Evolutionary conservation across 768 basidiomycete genomes (phyloP).

Genomic region (Mycena vitilis): DNA sequence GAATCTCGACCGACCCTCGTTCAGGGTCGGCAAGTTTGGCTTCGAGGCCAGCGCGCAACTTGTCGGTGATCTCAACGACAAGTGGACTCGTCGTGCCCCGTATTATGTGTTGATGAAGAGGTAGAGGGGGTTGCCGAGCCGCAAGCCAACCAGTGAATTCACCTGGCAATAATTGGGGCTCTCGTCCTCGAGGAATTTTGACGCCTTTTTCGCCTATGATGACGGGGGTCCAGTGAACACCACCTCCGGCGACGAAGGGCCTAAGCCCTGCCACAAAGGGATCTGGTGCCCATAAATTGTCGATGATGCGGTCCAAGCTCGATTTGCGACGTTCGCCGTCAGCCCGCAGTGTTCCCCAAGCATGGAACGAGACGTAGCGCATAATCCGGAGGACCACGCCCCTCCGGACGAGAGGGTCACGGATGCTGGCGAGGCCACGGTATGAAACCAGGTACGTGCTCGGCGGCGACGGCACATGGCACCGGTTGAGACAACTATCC

Average conservation of each 20-base stretch:
- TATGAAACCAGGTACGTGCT: constrained; percentile 63
- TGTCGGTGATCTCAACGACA: constrained; percentile 56
- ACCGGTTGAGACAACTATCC: constrained; percentile 52
- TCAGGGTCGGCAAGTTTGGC: constrained; percentile 28
- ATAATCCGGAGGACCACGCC: constrained; percentile 66
- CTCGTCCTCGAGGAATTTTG: constrained; percentile 33
- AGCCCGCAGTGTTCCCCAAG: constrained; percentile 80
- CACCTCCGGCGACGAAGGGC: constrained; percentile 67
- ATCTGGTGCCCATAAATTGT: constrained; percentile 58
- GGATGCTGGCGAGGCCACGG: constrained; percentile 46
- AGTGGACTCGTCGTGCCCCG: constrained; percentile 43
- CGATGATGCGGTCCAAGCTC: constrained; percentile 60
- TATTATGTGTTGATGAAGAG: constrained; percentile 44
- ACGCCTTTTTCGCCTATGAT: constrained; percentile 44
- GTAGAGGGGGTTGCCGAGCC: constrained; percentile 63
- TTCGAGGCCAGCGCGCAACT: constrained; percentile 14
- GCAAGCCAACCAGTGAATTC: constrained; percentile 69
- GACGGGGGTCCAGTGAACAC: constrained; percentile 74
- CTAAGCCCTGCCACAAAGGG: constrained; percentile 39
- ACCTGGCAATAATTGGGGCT: constrained; percentile 16
- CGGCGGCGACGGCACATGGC: constrained; percentile 55
- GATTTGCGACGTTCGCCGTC: constrained; percentile 65
- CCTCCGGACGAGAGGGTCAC: constrained; percentile 49
- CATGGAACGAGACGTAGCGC: constrained; percentile 77
- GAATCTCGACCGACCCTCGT: constrained; percentile 46